phyloP scores from a whole-genome alignment of 1,139 yeast species.

The Diutina pseudorugosa region DNA sequence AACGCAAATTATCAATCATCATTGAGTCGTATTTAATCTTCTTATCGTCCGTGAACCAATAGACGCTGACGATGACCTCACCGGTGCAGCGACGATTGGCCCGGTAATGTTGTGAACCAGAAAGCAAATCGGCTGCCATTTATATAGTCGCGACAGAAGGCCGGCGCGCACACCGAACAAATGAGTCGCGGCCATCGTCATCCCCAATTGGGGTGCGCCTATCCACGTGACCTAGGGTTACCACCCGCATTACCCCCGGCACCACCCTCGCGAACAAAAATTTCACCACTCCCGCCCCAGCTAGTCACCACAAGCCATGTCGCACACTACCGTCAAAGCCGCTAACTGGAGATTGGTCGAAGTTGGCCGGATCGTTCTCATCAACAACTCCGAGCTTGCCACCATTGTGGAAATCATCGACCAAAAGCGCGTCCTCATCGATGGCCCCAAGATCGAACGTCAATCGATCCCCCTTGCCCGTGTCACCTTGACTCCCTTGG shows the following conservation, averaged over 20 bases:
- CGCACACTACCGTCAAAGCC: slow-evolving; percentile 72
- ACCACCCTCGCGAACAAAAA: neutral
- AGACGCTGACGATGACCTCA: neutral
- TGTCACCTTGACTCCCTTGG: slow-evolving; percentile 88
- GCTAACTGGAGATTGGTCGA: slow-evolving; percentile 99
- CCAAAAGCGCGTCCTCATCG: slow-evolving; percentile 96
- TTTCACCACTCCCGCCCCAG: slow-evolving; percentile 29
- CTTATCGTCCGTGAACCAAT: no score
- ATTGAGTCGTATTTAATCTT: slow-evolving; percentile 7
- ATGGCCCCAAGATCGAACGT: slow-evolving; percentile 94
- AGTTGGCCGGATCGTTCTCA: slow-evolving; percentile 97
- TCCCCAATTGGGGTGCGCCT: neutral
- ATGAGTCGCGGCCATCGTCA: no score
- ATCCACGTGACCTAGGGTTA: neutral
- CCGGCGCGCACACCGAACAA: no score
- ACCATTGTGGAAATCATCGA: slow-evolving; percentile 96
- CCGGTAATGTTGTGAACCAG: no score
- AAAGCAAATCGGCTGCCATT: no score
- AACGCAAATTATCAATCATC: slow-evolving; percentile 46
- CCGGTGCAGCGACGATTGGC: neutral
- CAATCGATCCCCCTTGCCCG: slow-evolving; percentile 82
- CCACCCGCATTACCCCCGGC: neutral
- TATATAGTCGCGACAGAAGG: no score
- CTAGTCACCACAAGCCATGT: slow-evolving; percentile 14
- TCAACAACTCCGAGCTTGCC: slow-evolving; percentile 74